These are phyloP conservation scores for Penicillium ucsense DNA, from an alignment of 495 filamentous ascomycete species.

Conservation along the genomic window DNA sequence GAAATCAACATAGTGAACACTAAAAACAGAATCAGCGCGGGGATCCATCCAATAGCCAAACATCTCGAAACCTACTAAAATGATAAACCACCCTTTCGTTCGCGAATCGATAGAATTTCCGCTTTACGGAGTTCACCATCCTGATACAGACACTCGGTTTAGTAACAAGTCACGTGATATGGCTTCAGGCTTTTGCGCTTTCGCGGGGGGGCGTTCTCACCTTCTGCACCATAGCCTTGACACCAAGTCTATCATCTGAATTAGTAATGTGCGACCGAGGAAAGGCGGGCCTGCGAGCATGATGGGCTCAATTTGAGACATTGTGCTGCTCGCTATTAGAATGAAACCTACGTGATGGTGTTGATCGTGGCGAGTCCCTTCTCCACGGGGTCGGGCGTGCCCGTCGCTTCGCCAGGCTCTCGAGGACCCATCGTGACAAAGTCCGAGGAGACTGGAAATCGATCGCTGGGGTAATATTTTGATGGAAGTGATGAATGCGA, in stretches of 20 bases:
- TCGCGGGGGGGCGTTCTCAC: conserved; percentile 24
- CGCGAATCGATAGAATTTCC: conserved; percentile 83
- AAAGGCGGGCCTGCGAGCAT: conserved; percentile 16
- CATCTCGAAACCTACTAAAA: conserved; percentile 53
- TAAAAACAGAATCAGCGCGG: conserved; percentile 18
- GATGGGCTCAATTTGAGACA: background rate
- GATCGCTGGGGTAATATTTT: background rate
- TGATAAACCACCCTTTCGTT: conserved; percentile 69
- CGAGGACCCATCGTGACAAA: conserved; percentile 35
- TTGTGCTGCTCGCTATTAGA: conserved; percentile 1
- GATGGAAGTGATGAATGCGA: conserved; percentile 20
- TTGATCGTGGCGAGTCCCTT: conserved; percentile 72
- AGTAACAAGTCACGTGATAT: conserved; percentile 32
- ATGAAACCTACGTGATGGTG: conserved; percentile 57
- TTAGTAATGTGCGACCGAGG: conserved; percentile 39
- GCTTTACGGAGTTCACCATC: conserved; percentile 82
- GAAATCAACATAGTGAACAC: conserved; percentile 96
- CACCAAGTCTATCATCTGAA: conserved; percentile 48
- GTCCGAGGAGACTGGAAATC: background rate
- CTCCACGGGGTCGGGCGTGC: conserved; percentile 55
- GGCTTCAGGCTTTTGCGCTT: conserved; percentile 6
- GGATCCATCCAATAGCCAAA: background rate
- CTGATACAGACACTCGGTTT: conserved; percentile 24
- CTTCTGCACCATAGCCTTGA: conserved; percentile 65
- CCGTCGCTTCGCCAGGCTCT: conserved; percentile 39